Base-by-base conservation (phyloP, 495 filamentous ascomycete genomes). In the Haplographium delicatum region DNA sequence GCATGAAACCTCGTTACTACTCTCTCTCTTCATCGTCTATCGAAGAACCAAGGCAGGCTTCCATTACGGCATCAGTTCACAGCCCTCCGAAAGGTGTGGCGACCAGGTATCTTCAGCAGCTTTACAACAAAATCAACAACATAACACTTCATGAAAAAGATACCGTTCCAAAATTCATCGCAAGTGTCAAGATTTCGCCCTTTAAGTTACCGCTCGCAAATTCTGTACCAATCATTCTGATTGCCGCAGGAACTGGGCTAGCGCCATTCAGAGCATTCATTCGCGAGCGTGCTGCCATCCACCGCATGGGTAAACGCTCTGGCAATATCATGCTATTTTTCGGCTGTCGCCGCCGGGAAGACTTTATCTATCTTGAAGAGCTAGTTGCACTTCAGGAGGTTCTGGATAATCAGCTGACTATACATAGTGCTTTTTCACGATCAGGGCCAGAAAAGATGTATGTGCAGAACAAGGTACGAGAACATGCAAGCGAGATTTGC, bases 361-460 rank as follows among this genome's bases (percentile, higher is more conserved):
- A 89, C 55, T 87, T 68, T 62, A 85, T 82, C 60, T 90, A 86
- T 60, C 64, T 69, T 26, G 68, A 76, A 2, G 86, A 89, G 47
- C 86, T 84, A 81, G 47, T 63, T 3, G 22, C 6, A n/a, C 5
- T 58, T 3, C 27, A 44, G 33, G 24, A 27, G 18, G 5, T n/a
- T 2, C 15, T 19, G 1, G 25, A 33, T 8, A 25, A 8, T 1
- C 33, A 22, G 15, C 24, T 60, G 11, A 18, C 74, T 41, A 71
- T 89, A 6, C 65, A 75, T 31, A 74, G 80, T 4, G 85, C 86
- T 0, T 89, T 89, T 54, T 88, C 85, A 2, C 66, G 86, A 8
- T 80, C 84, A 13, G 37, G 26, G n/a, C 27, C 27, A 5, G 24
- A 69, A 35, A 88, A 86, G 63, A 51, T 79, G 7, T 89, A 90